These are phyloP conservation scores for Pseudogymnoascus sp. DNA, from an alignment of 2,329 filamentous ascomycete genomes.

Conservation along the genomic window DNA sequence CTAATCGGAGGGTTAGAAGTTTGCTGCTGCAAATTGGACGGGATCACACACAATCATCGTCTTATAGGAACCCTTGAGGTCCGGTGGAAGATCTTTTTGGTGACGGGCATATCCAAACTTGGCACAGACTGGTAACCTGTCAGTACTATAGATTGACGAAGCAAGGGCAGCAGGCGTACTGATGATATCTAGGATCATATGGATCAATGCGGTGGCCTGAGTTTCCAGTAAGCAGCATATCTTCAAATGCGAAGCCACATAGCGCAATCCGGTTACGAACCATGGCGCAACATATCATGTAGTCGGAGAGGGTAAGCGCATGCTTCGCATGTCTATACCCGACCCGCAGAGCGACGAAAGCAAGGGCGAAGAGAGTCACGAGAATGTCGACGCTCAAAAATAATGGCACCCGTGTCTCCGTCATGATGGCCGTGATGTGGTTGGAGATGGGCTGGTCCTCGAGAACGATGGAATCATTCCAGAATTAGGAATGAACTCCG, in stretches of 20 bases:
- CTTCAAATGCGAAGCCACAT: background rate
- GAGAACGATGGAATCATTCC: background rate
- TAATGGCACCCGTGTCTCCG: background rate
- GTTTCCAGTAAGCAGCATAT: background rate
- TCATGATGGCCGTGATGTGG: background rate
- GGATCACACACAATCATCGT: background rate
- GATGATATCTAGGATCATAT: slow-evolving; percentile 2
- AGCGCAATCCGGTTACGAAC: background rate
- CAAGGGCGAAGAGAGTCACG: background rate
- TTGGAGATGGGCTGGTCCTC: background rate
- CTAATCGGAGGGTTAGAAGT: background rate
- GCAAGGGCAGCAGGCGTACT: background rate
- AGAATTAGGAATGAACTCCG: background rate
- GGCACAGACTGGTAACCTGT: background rate
- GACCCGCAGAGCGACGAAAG: background rate
- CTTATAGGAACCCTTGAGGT: background rate
- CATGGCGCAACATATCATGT: slow-evolving; percentile 5
- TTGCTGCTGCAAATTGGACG: too few relatives aligned
- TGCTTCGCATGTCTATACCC: background rate
- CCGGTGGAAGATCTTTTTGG: background rate
- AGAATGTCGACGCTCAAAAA: slow-evolving; percentile 1
- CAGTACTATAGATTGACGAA: background rate
- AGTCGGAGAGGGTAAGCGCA: background rate
- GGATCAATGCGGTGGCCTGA: background rate
- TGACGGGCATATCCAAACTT: slow-evolving; percentile 4